Conservation (phyloP, 2,329 filamentous ascomycete species). For the Ceratocystis variospora region DNA sequence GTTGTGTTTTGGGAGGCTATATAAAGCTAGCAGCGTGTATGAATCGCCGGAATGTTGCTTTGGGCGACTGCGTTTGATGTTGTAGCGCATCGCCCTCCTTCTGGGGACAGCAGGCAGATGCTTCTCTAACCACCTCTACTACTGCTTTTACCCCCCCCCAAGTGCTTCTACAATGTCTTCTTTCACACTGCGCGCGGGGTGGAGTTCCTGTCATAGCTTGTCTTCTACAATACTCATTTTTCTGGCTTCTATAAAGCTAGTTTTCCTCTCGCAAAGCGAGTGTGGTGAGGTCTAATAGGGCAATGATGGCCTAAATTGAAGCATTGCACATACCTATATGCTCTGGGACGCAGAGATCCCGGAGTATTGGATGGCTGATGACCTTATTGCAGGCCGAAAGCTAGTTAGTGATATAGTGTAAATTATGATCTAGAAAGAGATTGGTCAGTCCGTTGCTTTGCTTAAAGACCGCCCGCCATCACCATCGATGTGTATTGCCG, state of each 20-base stretch:
- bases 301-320: not conserved
- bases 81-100: not conserved
- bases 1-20: too few relatives aligned
- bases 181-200: not conserved
- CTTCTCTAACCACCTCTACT: not conserved
- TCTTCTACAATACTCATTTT: not conserved
- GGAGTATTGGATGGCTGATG: not conserved
- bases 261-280: not conserved
- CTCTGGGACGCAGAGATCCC: not conserved
- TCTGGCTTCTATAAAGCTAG: not conserved
- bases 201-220: not conserved
- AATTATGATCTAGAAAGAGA: not conserved
- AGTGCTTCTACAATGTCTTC: not conserved
- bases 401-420: not conserved
- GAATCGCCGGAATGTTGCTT: not conserved
- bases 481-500: not conserved
- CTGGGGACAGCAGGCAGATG: not conserved
- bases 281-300: not conserved
- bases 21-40: not conserved
- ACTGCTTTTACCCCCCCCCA: rapidly evolving
- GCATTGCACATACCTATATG: not conserved
- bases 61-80: not conserved
- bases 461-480: not conserved
- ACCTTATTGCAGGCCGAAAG: not conserved
- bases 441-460: not conserved